Conservation (phyloP, 1,139 yeast genomes). For the Candida freyschussii region DNA sequence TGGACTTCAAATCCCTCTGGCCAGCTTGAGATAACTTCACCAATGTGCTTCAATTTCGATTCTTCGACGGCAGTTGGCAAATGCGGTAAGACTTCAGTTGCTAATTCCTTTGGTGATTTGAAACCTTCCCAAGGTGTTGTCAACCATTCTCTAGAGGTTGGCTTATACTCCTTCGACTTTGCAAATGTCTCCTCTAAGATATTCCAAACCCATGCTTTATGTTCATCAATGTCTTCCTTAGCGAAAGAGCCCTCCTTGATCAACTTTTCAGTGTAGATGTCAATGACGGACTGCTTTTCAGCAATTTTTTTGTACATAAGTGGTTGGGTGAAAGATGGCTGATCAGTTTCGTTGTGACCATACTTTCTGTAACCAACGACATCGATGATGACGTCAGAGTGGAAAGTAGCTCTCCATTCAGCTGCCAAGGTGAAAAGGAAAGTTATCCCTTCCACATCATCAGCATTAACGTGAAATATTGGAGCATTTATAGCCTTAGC, state of each 20-base stretch:
- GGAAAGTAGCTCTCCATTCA: conserved; percentile 96
- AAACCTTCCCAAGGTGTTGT: conserved; percentile 99
- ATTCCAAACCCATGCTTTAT: conserved; percentile 97
- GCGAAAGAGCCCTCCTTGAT: conserved; percentile 85
- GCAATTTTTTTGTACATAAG: conserved; percentile 91
- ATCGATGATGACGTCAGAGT: conserved; percentile 92
- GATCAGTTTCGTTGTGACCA: conserved; percentile 99
- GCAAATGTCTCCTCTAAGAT: conserved; percentile 83
- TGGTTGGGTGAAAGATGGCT: conserved; percentile 98
- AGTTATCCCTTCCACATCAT: conserved; percentile 90
- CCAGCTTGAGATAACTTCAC: conserved; percentile 71
- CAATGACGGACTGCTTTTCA: conserved; percentile 82
- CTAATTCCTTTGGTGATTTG: conserved; percentile 96
- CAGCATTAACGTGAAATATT: conserved; percentile 98
- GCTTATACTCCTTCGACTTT: conserved; percentile 84
- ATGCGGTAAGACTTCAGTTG: conserved; percentile 92
- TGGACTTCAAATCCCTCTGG: conserved; percentile 91
- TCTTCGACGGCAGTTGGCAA: conserved; percentile 91
- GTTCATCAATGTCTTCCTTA: conserved; percentile 86
- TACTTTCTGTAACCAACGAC: conserved; percentile 97
- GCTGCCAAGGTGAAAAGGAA: conserved; percentile 95
- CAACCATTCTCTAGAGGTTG: conserved; percentile 95
- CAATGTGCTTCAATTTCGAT: conserved; percentile 67
- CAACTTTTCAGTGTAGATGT: conserved; percentile 76
- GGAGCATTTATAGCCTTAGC: conserved; percentile 97